Evolutionary conservation across 768 basidiomycete species (phyloP).

Genomic region (Naematelia encephala): DNA sequence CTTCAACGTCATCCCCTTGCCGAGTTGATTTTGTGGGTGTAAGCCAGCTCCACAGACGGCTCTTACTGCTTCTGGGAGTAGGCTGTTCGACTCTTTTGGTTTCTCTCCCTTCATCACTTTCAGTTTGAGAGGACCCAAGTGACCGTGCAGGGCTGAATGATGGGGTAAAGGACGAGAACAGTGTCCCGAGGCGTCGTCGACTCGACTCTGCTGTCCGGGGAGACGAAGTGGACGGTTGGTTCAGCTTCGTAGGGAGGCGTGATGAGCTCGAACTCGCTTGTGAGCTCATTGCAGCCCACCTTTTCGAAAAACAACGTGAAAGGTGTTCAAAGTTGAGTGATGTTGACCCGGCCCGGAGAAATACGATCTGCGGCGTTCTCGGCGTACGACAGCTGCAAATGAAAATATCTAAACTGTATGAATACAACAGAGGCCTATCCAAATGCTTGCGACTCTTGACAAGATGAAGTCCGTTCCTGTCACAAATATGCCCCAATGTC

Average conservation of each 20-base stretch:
- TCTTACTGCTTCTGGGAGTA: not conserved
- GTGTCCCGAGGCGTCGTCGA: slow-evolving; percentile 18
- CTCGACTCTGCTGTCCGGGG: slow-evolving; percentile 27
- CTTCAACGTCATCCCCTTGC: not conserved
- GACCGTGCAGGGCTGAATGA: too few species aligned
- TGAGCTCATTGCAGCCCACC: too few species aligned
- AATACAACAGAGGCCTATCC: not conserved
- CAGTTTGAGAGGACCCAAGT: not conserved
- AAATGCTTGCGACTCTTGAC: too few species aligned
- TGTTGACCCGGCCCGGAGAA: too few species aligned
- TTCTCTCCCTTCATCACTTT: not conserved
- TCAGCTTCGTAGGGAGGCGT: slow-evolving; percentile 12
- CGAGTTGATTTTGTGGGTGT: not conserved
- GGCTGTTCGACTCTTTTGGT: not conserved
- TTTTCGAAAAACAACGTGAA: not conserved
- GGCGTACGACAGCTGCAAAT: too few species aligned
- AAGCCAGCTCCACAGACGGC: slow-evolving; percentile 1
- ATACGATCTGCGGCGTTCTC: slow-evolving; percentile 13
- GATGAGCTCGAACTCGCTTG: not conserved
- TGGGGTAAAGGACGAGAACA: slow-evolving; percentile 10
- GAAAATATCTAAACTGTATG: not conserved
- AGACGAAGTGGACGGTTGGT: slow-evolving; percentile 27
- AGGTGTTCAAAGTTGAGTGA: not conserved
- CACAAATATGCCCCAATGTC: too few species aligned
- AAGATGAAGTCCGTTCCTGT: too few species aligned